phyloP scores from a whole-genome alignment of 176 grass and related monocot species.

The Themeda triandra region DNA sequence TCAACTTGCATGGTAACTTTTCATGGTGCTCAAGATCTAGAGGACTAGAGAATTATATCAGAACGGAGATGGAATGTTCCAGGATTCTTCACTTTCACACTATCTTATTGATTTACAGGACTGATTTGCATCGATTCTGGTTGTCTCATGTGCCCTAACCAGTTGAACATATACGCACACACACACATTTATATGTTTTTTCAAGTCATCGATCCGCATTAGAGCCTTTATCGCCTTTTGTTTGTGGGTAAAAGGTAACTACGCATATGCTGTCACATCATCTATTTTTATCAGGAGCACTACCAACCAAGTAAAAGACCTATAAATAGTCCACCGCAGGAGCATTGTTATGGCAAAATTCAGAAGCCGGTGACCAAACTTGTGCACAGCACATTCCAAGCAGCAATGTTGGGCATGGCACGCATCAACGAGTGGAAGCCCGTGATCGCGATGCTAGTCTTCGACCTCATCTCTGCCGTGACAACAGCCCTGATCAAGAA shows the following conservation, averaged over 20 bases:
- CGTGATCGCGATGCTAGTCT: slow-evolving; percentile 53
- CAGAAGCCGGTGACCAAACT: neutral
- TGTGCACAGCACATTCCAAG: neutral
- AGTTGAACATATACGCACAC: neutral
- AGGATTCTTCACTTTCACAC: neutral
- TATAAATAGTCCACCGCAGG: slow-evolving; percentile 44
- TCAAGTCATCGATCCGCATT: neutral
- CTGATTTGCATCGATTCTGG: neutral
- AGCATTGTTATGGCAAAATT: neutral
- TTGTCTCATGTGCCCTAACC: slow-evolving; percentile 1
- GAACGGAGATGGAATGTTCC: neutral
- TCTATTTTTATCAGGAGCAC: neutral
- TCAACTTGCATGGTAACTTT: slow-evolving; percentile 10
- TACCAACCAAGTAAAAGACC: neutral
- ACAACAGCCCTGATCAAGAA: slow-evolving; percentile 80
- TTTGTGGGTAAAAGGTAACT: no score
- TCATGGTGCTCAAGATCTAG: neutral
- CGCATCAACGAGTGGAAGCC: slow-evolving; percentile 50
- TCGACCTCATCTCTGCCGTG: slow-evolving; percentile 53
- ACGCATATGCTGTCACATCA: no score
- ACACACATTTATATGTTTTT: neutral
- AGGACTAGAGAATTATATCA: neutral
- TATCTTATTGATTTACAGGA: neutral
- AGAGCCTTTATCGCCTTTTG: neutral
- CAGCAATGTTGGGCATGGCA: slow-evolving; percentile 25